Evolutionary conservation across 495 filamentous ascomycete genomes (phyloP), one percentile per base, ranked within the genome.

Genomic region (Hapsidospora chrysogenum): DNA sequence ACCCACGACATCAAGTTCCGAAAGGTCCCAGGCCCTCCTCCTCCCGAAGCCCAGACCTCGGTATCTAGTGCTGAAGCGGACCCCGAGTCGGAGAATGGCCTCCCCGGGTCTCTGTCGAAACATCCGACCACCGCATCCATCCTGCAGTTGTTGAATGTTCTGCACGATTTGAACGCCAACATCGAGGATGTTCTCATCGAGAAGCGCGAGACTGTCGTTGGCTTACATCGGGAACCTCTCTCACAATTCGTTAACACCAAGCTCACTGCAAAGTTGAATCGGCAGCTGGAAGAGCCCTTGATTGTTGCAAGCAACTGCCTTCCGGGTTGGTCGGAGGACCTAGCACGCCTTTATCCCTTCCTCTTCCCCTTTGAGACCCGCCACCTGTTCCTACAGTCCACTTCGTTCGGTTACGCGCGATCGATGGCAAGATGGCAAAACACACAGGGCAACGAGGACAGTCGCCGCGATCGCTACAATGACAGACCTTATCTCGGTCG

Each of bases 171-270:
- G 45, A 99, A 96, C 48, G 73, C 82, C 11, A 95, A 94, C 31
- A 72, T 99, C 15, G 89, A 94, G 41, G 92, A 96, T 50, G 84
- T 96, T n/a, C 54, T 96, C 28, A 77, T 80, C n/a, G 85, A 92
- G 31, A 80, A 83, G 45, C 78, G 79, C 46, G 76, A 78, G 31
- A 57, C 64, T 2, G 52, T 77, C 27, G 59, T 66, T 13, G 33
- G 23, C 15, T 22, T 36, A 2, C 33, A 23, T 2, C 20, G 22
- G 8, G 89, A 96, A 54, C 81, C 87, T 4, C 50, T 94, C 27
- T 77, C 87, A 9, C 92, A 96, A 45, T 96, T 99, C 47, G 89
- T 99, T 55, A 99, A 99, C 47, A 94, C 87, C 0, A 99, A 99
- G 56, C 70, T 99, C 32, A 99, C 89, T 2, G 89, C 89, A n/a